phyloP scores from a whole-genome alignment of 176 grass and related monocot species.

The Panicum miliaceum region DNA sequence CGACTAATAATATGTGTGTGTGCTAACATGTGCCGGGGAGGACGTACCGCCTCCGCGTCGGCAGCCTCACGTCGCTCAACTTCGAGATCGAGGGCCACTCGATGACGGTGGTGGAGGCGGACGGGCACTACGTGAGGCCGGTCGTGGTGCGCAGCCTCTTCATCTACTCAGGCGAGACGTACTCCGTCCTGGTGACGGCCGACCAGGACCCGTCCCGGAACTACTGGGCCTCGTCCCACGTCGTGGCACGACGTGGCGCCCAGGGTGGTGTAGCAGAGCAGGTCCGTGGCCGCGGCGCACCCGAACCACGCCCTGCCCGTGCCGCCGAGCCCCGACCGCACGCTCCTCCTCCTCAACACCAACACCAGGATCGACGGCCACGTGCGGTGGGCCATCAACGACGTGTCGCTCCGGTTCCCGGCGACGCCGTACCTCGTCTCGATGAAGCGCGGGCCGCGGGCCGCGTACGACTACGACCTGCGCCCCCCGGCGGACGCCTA shows the following conservation, averaged over 20 bases:
- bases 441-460: conserved; percentile 35
- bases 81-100: conserved; percentile 77
- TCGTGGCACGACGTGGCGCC: conserved; percentile 62
- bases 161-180: conserved; percentile 87
- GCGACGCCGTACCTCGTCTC: conserved; percentile 70
- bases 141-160: conserved; percentile 51
- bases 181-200: conserved; percentile 67
- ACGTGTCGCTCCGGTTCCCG: conserved; percentile 59
- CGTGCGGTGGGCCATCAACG: conserved; percentile 68
- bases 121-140: conserved; percentile 71
- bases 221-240: conserved; percentile 61
- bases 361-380: conserved; percentile 45
- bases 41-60: conserved; percentile 77
- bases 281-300: conserved; percentile 38
- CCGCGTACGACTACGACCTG: conserved; percentile 51
- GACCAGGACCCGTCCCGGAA: conserved; percentile 62
- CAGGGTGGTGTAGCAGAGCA: conserved; percentile 56
- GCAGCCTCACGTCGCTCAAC: conserved; percentile 66
- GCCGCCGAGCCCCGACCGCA: conserved; percentile 47
- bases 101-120: conserved; percentile 68
- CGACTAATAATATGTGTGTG: no score
- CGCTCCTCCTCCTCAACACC: conserved; percentile 67
- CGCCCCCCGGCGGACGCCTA: conserved; percentile 50
- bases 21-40: conserved; percentile 21
- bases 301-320: conserved; percentile 34